Base-by-base conservation (phyloP, 108 stramenopile genomes). In the Aurantiochytrium sp. region DNA sequence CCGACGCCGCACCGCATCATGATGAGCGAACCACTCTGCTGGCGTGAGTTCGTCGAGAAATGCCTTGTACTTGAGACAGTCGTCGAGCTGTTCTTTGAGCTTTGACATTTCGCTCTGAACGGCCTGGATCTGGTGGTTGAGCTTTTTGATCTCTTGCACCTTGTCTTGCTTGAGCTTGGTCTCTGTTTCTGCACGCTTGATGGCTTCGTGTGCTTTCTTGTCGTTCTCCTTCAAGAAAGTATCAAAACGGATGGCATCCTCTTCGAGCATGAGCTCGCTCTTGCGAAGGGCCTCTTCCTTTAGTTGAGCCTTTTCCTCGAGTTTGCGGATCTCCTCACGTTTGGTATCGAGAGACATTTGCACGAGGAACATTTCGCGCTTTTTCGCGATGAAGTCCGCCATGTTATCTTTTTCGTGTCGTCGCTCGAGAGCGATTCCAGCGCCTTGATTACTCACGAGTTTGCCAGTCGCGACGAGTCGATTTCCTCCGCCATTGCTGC, bases 151-250 rank as follows among this genome's bases (percentile, higher is more conserved):
- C 25, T 94, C 94, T 58, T 94, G 93, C 0, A 88, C 89, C 90
- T 95, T 95, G 72, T 95, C 93, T 42, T 83, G 92, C 91, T 95
- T 95, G 42, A 89, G 53, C 88, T 94, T 94, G 23, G 95, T 93
- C 72, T 94, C 95, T 58, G 87, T 59, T 90, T 96, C 95, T 16
- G 95, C 94, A 43, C 76, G 55, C 53, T 94, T 94, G n/a, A 95
- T 93, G 12, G 95, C 95, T 45, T 93, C 94, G 89, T 94, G 94
- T 35, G 95, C 94, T 87, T 95, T 94, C 88, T 90, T 93, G 92
- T 96, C 95, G 76, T 95, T 95, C 64, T 96, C 95, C 89, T 96
- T 95, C 6, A 96, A 89, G 59, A 96, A 95, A n/a, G 95, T 92
- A 64, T 96, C 95, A 60, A 96, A 96, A 21, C 95, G 90, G 60